A percentile compares a stretch with the other conserved stretches of the same genome.
Evolutionary conservation across 2,329 filamentous ascomycete genomes (phyloP).

Genomic region (Fusarium citri): DNA sequence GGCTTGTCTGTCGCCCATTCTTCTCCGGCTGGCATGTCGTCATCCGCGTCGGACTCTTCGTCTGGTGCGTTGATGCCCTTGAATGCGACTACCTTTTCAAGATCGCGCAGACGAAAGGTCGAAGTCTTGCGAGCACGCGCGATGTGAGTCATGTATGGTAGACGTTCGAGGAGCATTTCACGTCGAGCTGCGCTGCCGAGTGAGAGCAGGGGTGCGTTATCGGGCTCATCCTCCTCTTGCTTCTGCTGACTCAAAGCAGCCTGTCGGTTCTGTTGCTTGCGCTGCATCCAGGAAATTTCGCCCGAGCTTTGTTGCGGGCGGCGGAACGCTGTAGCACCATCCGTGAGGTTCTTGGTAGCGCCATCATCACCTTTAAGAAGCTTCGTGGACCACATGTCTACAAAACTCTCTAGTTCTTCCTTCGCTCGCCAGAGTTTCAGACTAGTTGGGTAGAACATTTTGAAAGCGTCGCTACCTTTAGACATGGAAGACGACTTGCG

Average conservation of each 20-base stretch:
- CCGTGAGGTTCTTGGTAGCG: slow-evolving; percentile 55
- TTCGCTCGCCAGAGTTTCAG: slow-evolving; percentile 84
- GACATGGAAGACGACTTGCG: slow-evolving; percentile 62
- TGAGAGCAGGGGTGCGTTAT: slow-evolving; percentile 61
- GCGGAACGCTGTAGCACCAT: slow-evolving; percentile 62
- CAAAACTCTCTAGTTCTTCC: slow-evolving; percentile 81
- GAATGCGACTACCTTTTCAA: slow-evolving; percentile 77
- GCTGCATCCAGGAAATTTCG: slow-evolving; percentile 52
- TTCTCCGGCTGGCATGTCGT: slow-evolving; percentile 57
- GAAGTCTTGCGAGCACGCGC: slow-evolving; percentile 55
- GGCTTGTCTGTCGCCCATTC: slow-evolving; percentile 72
- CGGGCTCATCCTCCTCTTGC: slow-evolving; percentile 38
- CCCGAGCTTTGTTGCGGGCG: slow-evolving; percentile 51
- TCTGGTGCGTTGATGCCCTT: slow-evolving; percentile 66
- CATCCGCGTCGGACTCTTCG: slow-evolving; percentile 60
- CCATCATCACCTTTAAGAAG: slow-evolving; percentile 66
- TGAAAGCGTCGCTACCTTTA: slow-evolving; percentile 72
- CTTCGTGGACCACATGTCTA: slow-evolving; percentile 76
- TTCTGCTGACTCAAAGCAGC: slow-evolving; percentile 25
- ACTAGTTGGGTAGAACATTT: slow-evolving; percentile 92
- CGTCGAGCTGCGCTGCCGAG: slow-evolving; percentile 74
- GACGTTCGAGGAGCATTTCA: slow-evolving; percentile 83
- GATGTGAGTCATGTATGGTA: slow-evolving; percentile 87
- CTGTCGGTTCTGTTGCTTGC: slow-evolving; percentile 46
- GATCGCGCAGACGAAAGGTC: slow-evolving; percentile 61